These are phyloP conservation scores for Ballota nigra DNA, from an alignment of 257 asterid species.

Conservation along the genomic window DNA sequence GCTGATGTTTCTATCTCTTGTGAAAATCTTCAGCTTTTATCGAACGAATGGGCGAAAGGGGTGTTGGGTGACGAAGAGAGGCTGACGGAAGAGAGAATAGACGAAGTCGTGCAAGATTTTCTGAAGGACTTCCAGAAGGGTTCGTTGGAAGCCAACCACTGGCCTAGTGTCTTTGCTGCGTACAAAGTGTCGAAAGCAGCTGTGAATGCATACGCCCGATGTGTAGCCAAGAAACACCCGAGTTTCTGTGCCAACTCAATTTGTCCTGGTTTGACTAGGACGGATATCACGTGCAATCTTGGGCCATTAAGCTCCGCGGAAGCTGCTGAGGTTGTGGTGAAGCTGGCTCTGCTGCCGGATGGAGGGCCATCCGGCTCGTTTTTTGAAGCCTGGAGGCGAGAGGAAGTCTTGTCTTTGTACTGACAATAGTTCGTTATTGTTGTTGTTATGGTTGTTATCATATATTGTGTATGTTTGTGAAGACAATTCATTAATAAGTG, in stretches of 20 bases:
- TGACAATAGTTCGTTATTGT: neutral
- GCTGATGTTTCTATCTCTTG: neutral
- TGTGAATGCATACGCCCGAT: slow-evolving; percentile 43
- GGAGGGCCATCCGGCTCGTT: slow-evolving; percentile 44
- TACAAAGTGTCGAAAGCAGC: slow-evolving; percentile 54
- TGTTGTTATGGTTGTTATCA: neutral
- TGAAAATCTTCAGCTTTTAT: slow-evolving; percentile 30
- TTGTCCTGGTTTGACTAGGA: slow-evolving; percentile 52
- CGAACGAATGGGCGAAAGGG: slow-evolving; percentile 39
- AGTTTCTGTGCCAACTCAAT: slow-evolving; percentile 31
- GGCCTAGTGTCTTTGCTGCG: slow-evolving; percentile 41
- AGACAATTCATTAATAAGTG: neutral
- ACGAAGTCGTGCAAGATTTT: slow-evolving; percentile 38
- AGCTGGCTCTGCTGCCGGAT: slow-evolving; percentile 34
- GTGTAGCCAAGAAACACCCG: slow-evolving; percentile 35
- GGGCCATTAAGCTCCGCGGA: slow-evolving; percentile 23
- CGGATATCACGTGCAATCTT: slow-evolving; percentile 34
- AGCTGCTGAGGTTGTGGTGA: slow-evolving; percentile 41
- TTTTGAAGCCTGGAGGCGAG: slow-evolving; percentile 24
- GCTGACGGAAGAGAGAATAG: slow-evolving; percentile 39
- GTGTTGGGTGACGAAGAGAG: slow-evolving; percentile 30
- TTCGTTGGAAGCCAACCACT: slow-evolving; percentile 31
- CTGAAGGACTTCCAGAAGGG: slow-evolving; percentile 38
- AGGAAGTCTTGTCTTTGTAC: slow-evolving; percentile 18
- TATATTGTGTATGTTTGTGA: neutral